Base-by-base conservation (phyloP, 129 eudicot genomes). In the Artemisia annua region DNA sequence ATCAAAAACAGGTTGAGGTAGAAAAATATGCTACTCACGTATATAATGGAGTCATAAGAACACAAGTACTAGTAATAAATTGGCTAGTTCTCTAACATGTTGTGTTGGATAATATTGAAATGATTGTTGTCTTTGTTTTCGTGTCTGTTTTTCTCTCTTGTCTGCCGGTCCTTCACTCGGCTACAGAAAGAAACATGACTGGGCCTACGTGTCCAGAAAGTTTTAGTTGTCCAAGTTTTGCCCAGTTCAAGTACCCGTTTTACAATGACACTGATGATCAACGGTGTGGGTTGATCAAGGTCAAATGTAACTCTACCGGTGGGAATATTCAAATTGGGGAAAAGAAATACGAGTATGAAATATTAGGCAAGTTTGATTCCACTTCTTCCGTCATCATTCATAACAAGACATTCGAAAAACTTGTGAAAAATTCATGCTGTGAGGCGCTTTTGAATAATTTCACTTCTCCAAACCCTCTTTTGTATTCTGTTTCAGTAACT, bases 401-500 rank as follows among this genome's bases (percentile, higher is more conserved):
- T 24, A 24, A 24, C 26, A 24, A 1, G 2, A 24, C 26, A 24
- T 24, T 24, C 1, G 26, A 24, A 24, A 1, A 20, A 22, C 50
- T 26, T 11, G 52, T 85, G 16, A 0, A 19, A 0, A 4, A 0
- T 0, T 16, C 14, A 11, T 65, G 50, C 7, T 84, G 95, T 55
- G 14, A 54, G 26, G 69, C 67, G 11, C 52, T 76, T 14, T 22
- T 75, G 35, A 0, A 17, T 5, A 66, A 61, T 44, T n/a, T 78
- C 4, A 64, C 51, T 69, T 46, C 77, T 7, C 81, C 80, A 7
- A 54, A 11, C 6, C 67, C 82, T 32, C 79, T 82, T 43, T 60
- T 79, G 5, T 75, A 39, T 44, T 67, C 68, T 11, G 30, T 82
- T 60, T 30, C 49, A 24, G 5, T 80, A 14, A 0, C 0, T 13